These are phyloP conservation scores for Sechiopsis laciniata DNA, from an alignment of 306 rosid species.

Conservation along the genomic window DNA sequence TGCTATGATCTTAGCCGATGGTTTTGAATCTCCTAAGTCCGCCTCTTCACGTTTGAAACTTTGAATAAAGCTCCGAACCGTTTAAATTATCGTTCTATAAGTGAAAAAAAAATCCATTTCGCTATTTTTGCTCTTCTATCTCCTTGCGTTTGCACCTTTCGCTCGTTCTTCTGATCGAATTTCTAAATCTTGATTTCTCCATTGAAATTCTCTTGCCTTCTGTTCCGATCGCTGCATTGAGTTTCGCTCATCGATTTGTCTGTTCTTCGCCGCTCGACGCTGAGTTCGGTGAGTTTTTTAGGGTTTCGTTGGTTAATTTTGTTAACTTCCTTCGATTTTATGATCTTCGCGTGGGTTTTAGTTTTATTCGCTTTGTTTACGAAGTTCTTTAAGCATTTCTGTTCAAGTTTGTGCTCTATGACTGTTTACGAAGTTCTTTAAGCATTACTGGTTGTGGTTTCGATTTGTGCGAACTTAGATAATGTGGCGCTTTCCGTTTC, in stretches of 20 bases:
- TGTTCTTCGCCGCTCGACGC: background rate
- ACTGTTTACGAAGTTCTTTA: no score
- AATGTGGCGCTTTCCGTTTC: background rate
- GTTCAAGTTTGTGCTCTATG: background rate
- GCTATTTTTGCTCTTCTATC: background rate
- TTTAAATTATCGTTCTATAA: conserved; percentile 12
- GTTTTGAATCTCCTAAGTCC: conserved; percentile 52
- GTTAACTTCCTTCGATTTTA: background rate
- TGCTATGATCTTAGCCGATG: conserved; percentile 22
- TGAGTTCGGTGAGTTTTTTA: conserved; percentile 15
- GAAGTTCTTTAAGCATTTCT: background rate
- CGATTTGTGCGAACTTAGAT: background rate
- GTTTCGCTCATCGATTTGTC: conserved; percentile 1
- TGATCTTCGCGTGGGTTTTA: background rate
- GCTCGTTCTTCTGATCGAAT: background rate
- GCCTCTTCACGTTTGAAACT: conserved; percentile 74
- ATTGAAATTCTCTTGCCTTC: background rate
- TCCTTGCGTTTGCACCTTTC: background rate
- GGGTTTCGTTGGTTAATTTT: conserved; percentile 15
- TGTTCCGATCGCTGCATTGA: conserved; percentile 1
- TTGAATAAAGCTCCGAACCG: conserved; percentile 45
- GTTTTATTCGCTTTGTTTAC: background rate
- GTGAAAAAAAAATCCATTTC: background rate
- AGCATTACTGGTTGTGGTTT: background rate
- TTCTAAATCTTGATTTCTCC: background rate